Conservation (phyloP, 2,329 filamentous ascomycete species). For the Penicillium sp. region DNA sequence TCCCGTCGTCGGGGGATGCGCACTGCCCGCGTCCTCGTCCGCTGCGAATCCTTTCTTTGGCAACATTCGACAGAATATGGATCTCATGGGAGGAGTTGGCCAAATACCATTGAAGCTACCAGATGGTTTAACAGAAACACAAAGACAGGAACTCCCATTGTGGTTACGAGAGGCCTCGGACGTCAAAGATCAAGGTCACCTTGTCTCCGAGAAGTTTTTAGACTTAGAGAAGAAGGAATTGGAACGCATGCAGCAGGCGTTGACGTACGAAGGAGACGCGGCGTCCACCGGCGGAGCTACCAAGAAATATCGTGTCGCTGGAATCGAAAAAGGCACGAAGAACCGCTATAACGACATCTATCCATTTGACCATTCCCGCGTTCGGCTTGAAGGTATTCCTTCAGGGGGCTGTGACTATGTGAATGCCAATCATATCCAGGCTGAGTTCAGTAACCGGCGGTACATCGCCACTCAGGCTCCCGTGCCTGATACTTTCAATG, state of each 20-base stretch:
- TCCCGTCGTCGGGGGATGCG: constrained; percentile 86
- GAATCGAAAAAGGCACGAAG: constrained; percentile 91
- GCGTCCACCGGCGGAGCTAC: constrained; percentile 45
- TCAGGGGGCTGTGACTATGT: constrained; percentile 84
- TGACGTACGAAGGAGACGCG: constrained; percentile 62
- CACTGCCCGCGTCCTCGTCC: constrained; percentile 69
- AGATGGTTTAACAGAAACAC: constrained; percentile 51
- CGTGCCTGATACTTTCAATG: constrained; percentile 86
- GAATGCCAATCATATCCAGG: constrained; percentile 86
- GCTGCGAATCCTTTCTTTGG: constrained; percentile 87
- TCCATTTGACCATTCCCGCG: constrained; percentile 90
- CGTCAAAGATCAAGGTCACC: constrained; percentile 72
- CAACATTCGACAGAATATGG: constrained; percentile 96
- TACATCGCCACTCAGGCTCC: constrained; percentile 97
- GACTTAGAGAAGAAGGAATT: constrained; percentile 83
- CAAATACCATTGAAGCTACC: constrained; percentile 69
- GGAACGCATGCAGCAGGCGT: constrained; percentile 85
- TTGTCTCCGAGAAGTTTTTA: constrained; percentile 80
- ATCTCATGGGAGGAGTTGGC: constrained; percentile 88
- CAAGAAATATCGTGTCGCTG: constrained; percentile 72
- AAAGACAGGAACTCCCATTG: constrained; percentile 62
- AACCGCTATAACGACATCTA: constrained; percentile 98
- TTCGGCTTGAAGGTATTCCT: constrained; percentile 71
- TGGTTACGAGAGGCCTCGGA: constrained; percentile 77
- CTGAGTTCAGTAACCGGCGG: constrained; percentile 79